Evolutionary conservation across 106 monocot genomes (phyloP).

Genomic region (Allium cepa): DNA sequence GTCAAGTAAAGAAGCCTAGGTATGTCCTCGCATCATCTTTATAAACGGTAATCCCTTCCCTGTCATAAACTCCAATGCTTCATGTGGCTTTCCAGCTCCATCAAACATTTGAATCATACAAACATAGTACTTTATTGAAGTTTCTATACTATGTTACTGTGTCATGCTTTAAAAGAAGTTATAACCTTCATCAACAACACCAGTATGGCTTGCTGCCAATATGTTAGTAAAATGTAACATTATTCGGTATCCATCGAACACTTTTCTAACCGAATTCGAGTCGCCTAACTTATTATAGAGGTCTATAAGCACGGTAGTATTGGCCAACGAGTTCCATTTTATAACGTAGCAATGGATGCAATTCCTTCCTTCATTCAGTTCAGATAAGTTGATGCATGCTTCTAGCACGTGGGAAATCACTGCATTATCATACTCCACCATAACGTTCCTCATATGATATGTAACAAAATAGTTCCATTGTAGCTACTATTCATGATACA

Average conservation of each 20-base stretch:
- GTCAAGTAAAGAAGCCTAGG: conserved; percentile 44
- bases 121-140: conserved; percentile 51
- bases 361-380: conserved; percentile 31
- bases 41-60: conserved; percentile 24
- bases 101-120: conserved; percentile 66
- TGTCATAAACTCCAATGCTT: conserved; percentile 55
- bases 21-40: conserved; percentile 17
- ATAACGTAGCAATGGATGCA: conserved; percentile 37
- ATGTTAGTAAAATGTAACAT: conserved; percentile 42
- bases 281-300: conserved; percentile 59
- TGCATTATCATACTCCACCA: conserved; percentile 17
- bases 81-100: conserved; percentile 43
- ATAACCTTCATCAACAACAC: conserved; percentile 38
- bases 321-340: conserved; percentile 23
- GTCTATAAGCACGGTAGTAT: conserved; percentile 44
- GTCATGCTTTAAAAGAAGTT: conserved; percentile 41
- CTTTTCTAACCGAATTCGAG: conserved; percentile 9
- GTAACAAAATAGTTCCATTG: conserved; percentile 18
- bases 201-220: conserved; percentile 45
- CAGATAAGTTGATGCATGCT: conserved; percentile 26
- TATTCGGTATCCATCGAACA: conserved; percentile 49
- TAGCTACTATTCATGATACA: conserved; percentile 11
- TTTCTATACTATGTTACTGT: conserved; percentile 17
- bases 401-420: conserved; percentile 41
- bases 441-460: conserved; percentile 10